Evolutionary conservation across 352 stramenopile species (phyloP), one percentile per base, ranked within the genome.

Genomic region (Globisporangium viniferum): DNA sequence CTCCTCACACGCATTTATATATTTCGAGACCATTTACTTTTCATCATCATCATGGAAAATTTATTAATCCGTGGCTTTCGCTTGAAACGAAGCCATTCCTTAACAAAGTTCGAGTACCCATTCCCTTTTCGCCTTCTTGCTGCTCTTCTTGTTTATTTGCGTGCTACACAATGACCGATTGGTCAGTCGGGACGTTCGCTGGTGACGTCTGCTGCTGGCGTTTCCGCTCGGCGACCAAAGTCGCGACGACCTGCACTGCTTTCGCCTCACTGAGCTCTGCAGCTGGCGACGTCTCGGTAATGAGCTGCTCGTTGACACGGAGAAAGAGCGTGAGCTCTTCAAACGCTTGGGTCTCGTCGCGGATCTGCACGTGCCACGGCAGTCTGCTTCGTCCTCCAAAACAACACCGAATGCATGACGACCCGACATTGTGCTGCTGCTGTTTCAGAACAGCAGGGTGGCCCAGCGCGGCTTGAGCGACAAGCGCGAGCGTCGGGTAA

Each of bases 401-500:
- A 51, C 62, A 68, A 20, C 62, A 68, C 1, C 51, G 62, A 12
- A 61, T 49, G 36, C 62, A 68, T 3, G 22, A 51, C 7, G 44
- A 24, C 44, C 15, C 18, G 12, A 27, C 20, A 24, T 12, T 18
- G 10, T 36, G 61, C 20, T 31, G 39, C 9, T 36, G 27, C 15
- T 24, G 5, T 18, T 51, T 20, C 20, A 56, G 15, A 18, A 53
- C 57, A 31, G 49, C 61, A 15, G 67, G 53, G 39, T 69, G 53
- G 1, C 62, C 62, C 3, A 73, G 53, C 12, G 18, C 29, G 0
- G 39, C 55, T n/a, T 73, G 67, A 7, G 67, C 67, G 7, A 66
- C 31, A 8, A 68, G 36, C 4, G 69, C 59, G 35, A 74, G 64
- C 20, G 61, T 69, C n/a, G 69, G 69, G n/a, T 66, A 72, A 39